Percentiles rank a stretch among this genome's conserved stretches.
Conservation (phyloP, 352 stramenopile species). For the Phytopythium montanum region DNA sequence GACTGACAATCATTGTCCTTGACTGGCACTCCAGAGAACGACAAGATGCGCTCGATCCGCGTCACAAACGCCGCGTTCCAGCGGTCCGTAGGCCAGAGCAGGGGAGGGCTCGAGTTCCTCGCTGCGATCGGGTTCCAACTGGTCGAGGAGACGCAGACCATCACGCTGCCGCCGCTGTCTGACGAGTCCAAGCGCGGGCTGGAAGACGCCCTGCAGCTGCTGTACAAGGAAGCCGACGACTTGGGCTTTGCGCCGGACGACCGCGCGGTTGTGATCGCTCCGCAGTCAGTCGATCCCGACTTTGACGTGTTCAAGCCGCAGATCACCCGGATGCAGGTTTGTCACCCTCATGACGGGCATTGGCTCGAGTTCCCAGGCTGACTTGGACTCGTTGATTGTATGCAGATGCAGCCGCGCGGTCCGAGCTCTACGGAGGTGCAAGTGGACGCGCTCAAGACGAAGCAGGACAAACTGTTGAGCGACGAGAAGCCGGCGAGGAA, state of each 20-base stretch:
- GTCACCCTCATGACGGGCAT: background rate
- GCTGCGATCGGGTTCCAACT: constrained; percentile 61
- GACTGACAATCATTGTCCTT: background rate
- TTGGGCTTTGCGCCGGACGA: constrained; percentile 46
- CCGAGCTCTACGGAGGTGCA: constrained; percentile 76
- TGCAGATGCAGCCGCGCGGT: constrained; percentile 75
- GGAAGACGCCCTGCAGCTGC: constrained; percentile 45
- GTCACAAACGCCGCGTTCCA: constrained; percentile 76
- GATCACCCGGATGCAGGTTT: constrained; percentile 78
- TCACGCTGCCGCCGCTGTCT: constrained; percentile 26
- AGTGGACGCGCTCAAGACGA: constrained; percentile 70
- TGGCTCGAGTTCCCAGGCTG: no score
- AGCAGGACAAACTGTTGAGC: constrained; percentile 65
- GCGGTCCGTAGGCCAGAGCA: constrained; percentile 56
- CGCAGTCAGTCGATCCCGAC: constrained; percentile 25
- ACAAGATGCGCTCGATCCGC: constrained; percentile 79
- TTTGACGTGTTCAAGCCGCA: constrained; percentile 85
- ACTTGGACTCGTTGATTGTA: background rate
- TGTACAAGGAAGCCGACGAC: constrained; percentile 79
- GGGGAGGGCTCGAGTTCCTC: constrained; percentile 74
- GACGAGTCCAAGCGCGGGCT: constrained; percentile 26
- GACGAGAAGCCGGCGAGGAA: constrained; percentile 63
- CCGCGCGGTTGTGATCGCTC: constrained; percentile 44
- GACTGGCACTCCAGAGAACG: constrained; percentile 43
- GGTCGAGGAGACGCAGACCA: constrained; percentile 38